Conservation (phyloP, 2,329 filamentous ascomycete species). For the Chaetothyriales sp. region DNA sequence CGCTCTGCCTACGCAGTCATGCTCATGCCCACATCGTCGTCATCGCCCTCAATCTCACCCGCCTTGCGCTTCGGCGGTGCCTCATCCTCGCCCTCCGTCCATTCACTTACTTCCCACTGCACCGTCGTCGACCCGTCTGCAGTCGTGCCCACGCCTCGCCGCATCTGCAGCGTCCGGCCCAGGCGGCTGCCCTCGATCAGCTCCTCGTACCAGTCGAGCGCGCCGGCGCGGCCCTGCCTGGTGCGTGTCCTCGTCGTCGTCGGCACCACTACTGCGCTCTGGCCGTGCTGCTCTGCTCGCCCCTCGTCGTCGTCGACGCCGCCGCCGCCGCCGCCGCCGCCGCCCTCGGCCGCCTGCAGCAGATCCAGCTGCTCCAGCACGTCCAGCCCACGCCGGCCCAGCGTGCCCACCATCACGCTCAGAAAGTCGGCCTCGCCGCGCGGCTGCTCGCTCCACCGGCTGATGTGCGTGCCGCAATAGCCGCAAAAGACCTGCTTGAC, state of each 20-base stretch:
- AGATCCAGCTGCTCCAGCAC: slow-evolving; percentile 62
- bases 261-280: slow-evolving; percentile 8
- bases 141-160: slow-evolving; percentile 45
- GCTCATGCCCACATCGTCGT: too few relatives aligned
- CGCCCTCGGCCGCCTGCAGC: slow-evolving; percentile 38
- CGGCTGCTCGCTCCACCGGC: slow-evolving; percentile 68
- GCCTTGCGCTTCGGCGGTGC: slow-evolving; percentile 15
- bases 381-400: slow-evolving; percentile 56
- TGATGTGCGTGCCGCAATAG: slow-evolving; percentile 75
- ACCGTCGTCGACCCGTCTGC: slow-evolving; percentile 53
- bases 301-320: too few relatives aligned
- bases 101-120: slow-evolving; percentile 78
- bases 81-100: slow-evolving; percentile 22
- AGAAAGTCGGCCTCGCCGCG: slow-evolving; percentile 62
- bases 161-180: slow-evolving; percentile 49
- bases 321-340: neutral
- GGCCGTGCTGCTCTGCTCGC: slow-evolving; percentile 5
- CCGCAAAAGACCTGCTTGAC: slow-evolving; percentile 74
- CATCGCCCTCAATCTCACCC: slow-evolving; percentile 11
- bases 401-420: slow-evolving; percentile 65
- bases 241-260: neutral
- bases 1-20: neutral
- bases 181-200: slow-evolving; percentile 64
- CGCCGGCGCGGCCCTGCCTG: slow-evolving; percentile 26
- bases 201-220: slow-evolving; percentile 74